Conservation (phyloP, 192 early-diverging fungal genomes). For the Allomyces macrogynus region DNA sequence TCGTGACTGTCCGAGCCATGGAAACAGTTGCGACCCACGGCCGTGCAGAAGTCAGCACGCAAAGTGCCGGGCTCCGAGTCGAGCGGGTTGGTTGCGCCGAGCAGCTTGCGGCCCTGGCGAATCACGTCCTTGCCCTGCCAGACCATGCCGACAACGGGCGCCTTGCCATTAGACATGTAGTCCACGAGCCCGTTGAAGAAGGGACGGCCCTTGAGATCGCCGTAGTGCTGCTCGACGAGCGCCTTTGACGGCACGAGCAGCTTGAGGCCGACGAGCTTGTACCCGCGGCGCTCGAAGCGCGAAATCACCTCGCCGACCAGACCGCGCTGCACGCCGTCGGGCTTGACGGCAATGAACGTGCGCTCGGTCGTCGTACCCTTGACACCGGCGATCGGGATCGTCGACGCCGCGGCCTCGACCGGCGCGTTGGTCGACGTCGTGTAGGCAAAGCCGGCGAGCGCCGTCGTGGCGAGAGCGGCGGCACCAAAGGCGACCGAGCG, state of each 20-base stretch:
- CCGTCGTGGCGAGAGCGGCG: too few species aligned
- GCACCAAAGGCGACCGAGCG: too few species aligned
- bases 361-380: conserved; percentile 42
- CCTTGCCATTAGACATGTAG: conserved; percentile 78
- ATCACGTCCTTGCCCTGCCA: conserved; percentile 78
- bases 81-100: conserved; percentile 83
- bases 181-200: conserved; percentile 77
- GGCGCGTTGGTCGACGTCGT: background rate
- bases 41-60: conserved; percentile 15
- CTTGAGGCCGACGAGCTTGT: conserved; percentile 78
- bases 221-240: conserved; percentile 72
- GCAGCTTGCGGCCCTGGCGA: conserved; percentile 63
- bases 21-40: conserved; percentile 62
- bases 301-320: conserved; percentile 68
- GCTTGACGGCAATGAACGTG: conserved; percentile 61
- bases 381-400: conserved; percentile 22
- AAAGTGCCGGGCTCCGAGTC: conserved; percentile 64
- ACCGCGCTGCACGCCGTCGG: conserved; percentile 68
- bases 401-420: background rate
- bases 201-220: conserved; percentile 58
- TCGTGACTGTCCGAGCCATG: conserved; percentile 77
- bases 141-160: conserved; percentile 62
- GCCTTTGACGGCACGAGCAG: conserved; percentile 34
- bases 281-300: conserved; percentile 74
- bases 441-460: background rate